phyloP scores from a whole-genome alignment of 192 early-diverging fungal genomes.

The Endogone sp. region DNA sequence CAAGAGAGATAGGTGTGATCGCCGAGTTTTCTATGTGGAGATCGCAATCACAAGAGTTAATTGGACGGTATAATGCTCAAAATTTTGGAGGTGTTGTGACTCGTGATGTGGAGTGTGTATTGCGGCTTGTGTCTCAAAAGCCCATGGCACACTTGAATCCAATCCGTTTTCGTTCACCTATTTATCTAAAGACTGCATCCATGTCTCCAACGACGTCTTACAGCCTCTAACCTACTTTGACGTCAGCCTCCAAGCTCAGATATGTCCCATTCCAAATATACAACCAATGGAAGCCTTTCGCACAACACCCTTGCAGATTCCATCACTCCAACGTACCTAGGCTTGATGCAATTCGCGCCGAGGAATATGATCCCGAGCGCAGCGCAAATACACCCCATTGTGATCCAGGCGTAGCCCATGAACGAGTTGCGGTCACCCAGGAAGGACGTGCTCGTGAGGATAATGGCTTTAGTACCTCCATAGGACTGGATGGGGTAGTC shows the following conservation, averaged over 20 bases:
- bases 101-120: too few relatives aligned
- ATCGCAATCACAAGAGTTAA: slow-evolving; percentile 6
- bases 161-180: too few relatives aligned
- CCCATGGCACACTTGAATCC: too few relatives aligned
- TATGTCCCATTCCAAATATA: not conserved
- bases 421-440: slow-evolving; percentile 98
- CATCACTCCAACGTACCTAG: slow-evolving; percentile 45
- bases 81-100: not conserved
- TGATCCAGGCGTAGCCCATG: slow-evolving; percentile 92
- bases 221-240: too few relatives aligned
- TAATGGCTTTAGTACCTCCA: slow-evolving; percentile 93
- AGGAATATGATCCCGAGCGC: slow-evolving; percentile 86
- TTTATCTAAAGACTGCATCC: too few relatives aligned
- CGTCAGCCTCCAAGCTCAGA: too few relatives aligned
- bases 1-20: slow-evolving; percentile 97
- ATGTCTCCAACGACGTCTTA: too few relatives aligned
- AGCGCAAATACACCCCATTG: slow-evolving; percentile 88
- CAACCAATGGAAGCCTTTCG: too few relatives aligned
- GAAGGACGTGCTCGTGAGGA: slow-evolving; percentile 91
- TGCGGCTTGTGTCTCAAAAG: too few relatives aligned
- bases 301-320: not conserved
- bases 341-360: slow-evolving; percentile 88
- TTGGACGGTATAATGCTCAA: slow-evolving; percentile 7
- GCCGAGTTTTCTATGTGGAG: slow-evolving; percentile 74
- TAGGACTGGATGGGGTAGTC: slow-evolving; percentile 84